These are phyloP conservation scores for Collybiopsis luxurians DNA, from an alignment of 768 basidiomycete genomes.

Conservation along the genomic window DNA sequence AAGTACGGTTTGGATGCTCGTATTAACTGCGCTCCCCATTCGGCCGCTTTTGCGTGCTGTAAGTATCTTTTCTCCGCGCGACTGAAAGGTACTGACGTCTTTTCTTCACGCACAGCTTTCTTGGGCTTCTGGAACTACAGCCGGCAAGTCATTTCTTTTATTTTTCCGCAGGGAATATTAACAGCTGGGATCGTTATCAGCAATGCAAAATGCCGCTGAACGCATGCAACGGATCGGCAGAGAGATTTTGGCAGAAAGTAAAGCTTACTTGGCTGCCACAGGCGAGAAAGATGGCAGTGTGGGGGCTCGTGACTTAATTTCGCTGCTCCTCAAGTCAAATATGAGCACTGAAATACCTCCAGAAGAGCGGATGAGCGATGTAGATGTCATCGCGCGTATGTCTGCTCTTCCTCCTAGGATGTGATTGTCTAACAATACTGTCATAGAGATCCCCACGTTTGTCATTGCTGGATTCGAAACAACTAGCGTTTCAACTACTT, in stretches of 20 bases:
- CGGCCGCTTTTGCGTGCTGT: background rate
- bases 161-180: background rate
- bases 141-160: background rate
- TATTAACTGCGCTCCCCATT: background rate
- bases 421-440: background rate
- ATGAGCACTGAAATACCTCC: constrained; percentile 45
- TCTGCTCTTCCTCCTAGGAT: background rate
- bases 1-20: background rate
- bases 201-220: background rate
- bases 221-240: constrained; percentile 34
- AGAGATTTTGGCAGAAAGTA: constrained; percentile 37
- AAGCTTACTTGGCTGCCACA: constrained; percentile 22
- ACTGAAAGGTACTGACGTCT: constrained; percentile 16
- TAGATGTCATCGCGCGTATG: constrained; percentile 37
- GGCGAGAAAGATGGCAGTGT: constrained; percentile 15
- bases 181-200: background rate
- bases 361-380: constrained; percentile 41
- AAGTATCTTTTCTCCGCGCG: background rate
- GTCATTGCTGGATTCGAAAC: constrained; percentile 34
- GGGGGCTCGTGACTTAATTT: constrained; percentile 42
- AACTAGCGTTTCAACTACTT: constrained; percentile 45
- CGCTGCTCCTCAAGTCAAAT: constrained; percentile 47
- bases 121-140: background rate
- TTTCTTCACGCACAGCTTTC: constrained; percentile 10
- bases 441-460: constrained; percentile 36